A percentile compares a stretch with the other conserved stretches of the same genome.
Evolutionary conservation across 148 eudicot genomes (phyloP).

Genomic region (Rhododendron henanense): DNA sequence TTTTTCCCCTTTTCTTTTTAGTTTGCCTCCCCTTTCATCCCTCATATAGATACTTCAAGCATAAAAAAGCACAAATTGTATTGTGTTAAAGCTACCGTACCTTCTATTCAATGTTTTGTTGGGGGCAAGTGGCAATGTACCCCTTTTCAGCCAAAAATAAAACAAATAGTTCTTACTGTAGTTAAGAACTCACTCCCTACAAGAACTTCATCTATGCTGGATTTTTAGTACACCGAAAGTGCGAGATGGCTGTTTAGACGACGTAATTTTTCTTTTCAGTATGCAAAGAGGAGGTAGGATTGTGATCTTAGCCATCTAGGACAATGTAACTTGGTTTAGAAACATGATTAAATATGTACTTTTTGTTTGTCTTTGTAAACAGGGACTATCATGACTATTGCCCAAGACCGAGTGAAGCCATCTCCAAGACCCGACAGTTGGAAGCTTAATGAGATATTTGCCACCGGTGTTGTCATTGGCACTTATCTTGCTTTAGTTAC

Average conservation of each 20-base stretch:
- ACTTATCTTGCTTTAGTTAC: conserved; percentile 69
- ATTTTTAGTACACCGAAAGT: background rate
- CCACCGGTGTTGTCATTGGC: conserved; percentile 65
- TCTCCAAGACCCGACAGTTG: conserved; percentile 72
- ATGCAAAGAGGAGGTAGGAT: background rate
- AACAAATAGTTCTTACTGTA: no score
- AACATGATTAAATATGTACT: conserved; percentile 3
- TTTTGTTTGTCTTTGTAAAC: conserved; percentile 13
- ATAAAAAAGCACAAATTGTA: background rate
- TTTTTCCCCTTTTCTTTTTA: background rate
- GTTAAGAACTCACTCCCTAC: background rate
- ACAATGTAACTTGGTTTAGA: background rate
- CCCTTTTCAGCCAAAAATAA: background rate
- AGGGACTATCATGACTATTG: conserved; percentile 82
- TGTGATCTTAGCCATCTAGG: background rate
- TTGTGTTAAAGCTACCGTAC: background rate
- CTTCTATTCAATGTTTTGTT: background rate
- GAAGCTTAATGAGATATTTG: conserved; percentile 75
- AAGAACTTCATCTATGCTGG: background rate
- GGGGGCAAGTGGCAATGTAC: background rate
- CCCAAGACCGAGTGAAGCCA: conserved; percentile 61
- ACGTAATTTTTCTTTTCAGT: background rate
- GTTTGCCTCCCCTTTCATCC: background rate
- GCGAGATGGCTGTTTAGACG: background rate
- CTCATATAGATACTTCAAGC: no score